These are phyloP conservation scores for Pisolithus sp. DNA, from an alignment of 768 basidiomycete species.

Conservation along the genomic window DNA sequence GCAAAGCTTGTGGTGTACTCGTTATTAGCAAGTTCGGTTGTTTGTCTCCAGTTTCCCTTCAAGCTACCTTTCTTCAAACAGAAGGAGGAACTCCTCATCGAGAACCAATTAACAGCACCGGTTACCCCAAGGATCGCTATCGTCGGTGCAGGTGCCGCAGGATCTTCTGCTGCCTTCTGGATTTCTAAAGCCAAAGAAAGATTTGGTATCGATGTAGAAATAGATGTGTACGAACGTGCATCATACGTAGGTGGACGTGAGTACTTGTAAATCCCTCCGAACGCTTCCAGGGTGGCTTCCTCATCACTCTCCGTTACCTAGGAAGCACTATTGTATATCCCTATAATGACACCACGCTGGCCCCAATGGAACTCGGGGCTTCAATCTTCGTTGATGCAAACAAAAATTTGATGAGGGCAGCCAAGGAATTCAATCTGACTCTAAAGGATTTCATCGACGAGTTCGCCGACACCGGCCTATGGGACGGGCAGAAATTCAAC, in stretches of 20 bases:
- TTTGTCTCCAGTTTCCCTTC: slow-evolving; percentile 46
- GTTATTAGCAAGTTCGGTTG: slow-evolving; percentile 17
- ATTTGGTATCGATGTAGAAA: slow-evolving; percentile 59
- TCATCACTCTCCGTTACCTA: slow-evolving; percentile 23
- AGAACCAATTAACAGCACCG: slow-evolving; percentile 13
- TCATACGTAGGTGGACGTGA: slow-evolving; percentile 79
- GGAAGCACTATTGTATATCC: slow-evolving; percentile 78
- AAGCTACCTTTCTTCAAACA: slow-evolving; percentile 48
- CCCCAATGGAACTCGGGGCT: slow-evolving; percentile 76
- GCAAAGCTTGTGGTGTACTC: slow-evolving; percentile 11
- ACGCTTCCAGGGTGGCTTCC: background rate
- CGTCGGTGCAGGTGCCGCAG: slow-evolving; percentile 86
- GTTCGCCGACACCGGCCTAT: slow-evolving; percentile 52
- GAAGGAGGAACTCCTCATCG: slow-evolving; percentile 17
- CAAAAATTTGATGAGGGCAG: slow-evolving; percentile 66
- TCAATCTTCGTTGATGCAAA: slow-evolving; percentile 82
- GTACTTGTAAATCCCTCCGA: slow-evolving; percentile 27
- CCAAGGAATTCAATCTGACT: slow-evolving; percentile 72
- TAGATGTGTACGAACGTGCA: slow-evolving; percentile 80
- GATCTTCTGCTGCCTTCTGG: slow-evolving; percentile 80
- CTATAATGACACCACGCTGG: slow-evolving; percentile 49
- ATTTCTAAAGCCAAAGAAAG: slow-evolving; percentile 72
- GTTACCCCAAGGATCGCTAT: slow-evolving; percentile 63
- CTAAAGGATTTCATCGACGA: slow-evolving; percentile 45
- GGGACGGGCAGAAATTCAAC: slow-evolving; percentile 76